Percentiles rank a stretch among this genome's conserved stretches.
phyloP scores from a whole-genome alignment of 495 filamentous ascomycete genomes.

The Neurospora sp. region DNA sequence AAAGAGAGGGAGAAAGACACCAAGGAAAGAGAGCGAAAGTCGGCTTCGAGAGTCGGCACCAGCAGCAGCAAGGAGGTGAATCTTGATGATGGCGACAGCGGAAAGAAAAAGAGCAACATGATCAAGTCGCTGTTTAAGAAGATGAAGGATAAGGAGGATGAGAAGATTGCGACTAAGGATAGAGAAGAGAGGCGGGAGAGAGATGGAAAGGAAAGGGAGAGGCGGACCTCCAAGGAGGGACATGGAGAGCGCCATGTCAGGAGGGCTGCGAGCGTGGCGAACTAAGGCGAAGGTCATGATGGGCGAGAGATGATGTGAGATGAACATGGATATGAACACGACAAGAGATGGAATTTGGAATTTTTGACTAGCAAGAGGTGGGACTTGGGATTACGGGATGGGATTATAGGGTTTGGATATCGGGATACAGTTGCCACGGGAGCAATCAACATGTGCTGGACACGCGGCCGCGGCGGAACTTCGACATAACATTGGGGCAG shows the following conservation, averaged over 20 bases:
- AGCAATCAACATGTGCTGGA: background rate
- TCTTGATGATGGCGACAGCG: constrained; percentile 11
- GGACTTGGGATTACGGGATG: background rate
- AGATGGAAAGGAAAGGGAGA: background rate
- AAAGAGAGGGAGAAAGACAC: constrained; percentile 2
- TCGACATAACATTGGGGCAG: background rate
- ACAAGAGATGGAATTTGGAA: background rate
- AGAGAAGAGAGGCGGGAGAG: background rate
- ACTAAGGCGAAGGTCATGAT: background rate
- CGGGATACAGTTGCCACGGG: background rate
- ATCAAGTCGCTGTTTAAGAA: constrained; percentile 42
- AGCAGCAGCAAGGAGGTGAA: constrained; percentile 16
- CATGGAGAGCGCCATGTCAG: background rate
- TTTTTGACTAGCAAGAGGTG: background rate
- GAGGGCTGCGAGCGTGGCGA: background rate
- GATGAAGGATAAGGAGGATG: constrained; percentile 34
- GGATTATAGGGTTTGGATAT: background rate
- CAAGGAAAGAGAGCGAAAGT: constrained; percentile 4
- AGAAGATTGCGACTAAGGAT: constrained; percentile 10
- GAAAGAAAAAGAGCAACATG: constrained; percentile 40
- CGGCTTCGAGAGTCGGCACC: background rate
- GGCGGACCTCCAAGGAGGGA: background rate
- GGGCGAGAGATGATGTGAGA: background rate
- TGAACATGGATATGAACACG: background rate
- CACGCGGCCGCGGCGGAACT: background rate